A percentile compares a stretch with the other conserved stretches of the same genome.
Evolutionary conservation across 164 flowering plant species (phyloP).

Genomic region (Paratinospora sagittata): DNA sequence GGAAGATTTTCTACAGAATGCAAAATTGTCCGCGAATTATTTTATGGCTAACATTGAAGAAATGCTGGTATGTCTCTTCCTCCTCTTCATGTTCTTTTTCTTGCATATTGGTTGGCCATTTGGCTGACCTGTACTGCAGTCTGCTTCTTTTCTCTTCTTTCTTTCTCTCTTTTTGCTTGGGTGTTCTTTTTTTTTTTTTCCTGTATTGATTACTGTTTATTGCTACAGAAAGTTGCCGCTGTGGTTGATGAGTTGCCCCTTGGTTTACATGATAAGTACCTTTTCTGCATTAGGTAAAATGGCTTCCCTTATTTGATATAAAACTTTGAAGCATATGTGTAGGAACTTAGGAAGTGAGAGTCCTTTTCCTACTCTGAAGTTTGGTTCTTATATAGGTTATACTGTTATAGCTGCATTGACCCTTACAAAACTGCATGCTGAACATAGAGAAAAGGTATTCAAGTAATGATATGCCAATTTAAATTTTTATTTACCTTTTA

Average conservation of each 20-base stretch:
- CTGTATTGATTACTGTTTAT: background rate
- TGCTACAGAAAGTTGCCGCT: constrained; percentile 80
- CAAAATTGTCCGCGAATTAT: constrained; percentile 73
- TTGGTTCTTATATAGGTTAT: too few species aligned
- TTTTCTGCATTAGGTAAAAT: constrained; percentile 75
- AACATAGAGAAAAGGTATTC: background rate
- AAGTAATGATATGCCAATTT: background rate
- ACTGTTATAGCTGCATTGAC: too few species aligned
- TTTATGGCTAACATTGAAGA: constrained; percentile 74
- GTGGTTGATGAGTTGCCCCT: constrained; percentile 81
- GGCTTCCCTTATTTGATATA: background rate
- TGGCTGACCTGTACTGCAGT: too few species aligned
- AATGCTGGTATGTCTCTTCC: constrained; percentile 51
- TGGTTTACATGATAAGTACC: constrained; percentile 71
- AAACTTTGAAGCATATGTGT: background rate
- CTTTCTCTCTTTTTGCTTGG: background rate
- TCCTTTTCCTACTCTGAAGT: background rate
- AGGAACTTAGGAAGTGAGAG: background rate
- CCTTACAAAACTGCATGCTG: background rate
- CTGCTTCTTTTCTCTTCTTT: too few species aligned
- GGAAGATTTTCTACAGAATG: constrained; percentile 77
- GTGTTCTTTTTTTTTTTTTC: background rate
- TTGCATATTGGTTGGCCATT: too few species aligned
- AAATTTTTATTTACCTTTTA: background rate
- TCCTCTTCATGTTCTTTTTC: constrained; percentile 11